A percentile compares a stretch with the other conserved stretches of the same genome.
phyloP scores from a whole-genome alignment of 257 asterid genomes.

The Euphrasia confusa region DNA sequence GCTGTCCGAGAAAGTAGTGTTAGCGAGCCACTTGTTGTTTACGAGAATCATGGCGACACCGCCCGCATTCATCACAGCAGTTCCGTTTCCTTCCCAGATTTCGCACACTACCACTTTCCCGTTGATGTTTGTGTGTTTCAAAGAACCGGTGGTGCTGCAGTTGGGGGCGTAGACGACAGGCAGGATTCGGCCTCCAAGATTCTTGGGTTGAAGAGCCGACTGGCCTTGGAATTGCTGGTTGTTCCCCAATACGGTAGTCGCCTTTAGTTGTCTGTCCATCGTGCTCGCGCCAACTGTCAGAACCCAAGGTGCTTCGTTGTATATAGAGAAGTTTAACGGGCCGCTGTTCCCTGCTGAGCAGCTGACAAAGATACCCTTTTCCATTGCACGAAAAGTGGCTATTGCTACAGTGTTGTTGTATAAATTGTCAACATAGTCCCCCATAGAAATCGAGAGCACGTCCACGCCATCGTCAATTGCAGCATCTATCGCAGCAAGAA shows the following conservation, averaged over 20 bases:
- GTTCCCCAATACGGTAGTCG: slow-evolving; percentile 23
- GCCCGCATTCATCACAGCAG: slow-evolving; percentile 19
- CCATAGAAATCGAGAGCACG: too few species aligned
- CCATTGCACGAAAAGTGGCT: slow-evolving; percentile 39
- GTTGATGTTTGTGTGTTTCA: background rate
- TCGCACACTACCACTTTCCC: slow-evolving; percentile 32
- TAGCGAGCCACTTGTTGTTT: background rate
- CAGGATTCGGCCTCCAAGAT: background rate
- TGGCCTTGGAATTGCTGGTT: background rate
- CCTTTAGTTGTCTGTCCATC: slow-evolving; percentile 24
- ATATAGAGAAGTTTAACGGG: slow-evolving; percentile 12
- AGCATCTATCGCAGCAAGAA: too few species aligned
- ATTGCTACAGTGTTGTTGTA: slow-evolving; percentile 20
- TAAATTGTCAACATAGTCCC: background rate
- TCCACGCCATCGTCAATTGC: too few species aligned
- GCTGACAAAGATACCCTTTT: slow-evolving; percentile 45
- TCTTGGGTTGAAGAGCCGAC: slow-evolving; percentile 11
- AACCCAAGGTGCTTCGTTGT: slow-evolving; percentile 35
- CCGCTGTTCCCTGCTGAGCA: slow-evolving; percentile 35
- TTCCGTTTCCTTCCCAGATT: slow-evolving; percentile 7
- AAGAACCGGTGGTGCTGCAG: background rate
- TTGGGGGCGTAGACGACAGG: background rate
- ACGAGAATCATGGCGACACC: slow-evolving; percentile 28
- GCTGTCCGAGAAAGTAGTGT: too few species aligned
- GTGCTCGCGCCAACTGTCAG: slow-evolving; percentile 38